Base-by-base conservation (phyloP, 1,284 basidiomycete species). In the Apiotrichum veenhuisii region DNA sequence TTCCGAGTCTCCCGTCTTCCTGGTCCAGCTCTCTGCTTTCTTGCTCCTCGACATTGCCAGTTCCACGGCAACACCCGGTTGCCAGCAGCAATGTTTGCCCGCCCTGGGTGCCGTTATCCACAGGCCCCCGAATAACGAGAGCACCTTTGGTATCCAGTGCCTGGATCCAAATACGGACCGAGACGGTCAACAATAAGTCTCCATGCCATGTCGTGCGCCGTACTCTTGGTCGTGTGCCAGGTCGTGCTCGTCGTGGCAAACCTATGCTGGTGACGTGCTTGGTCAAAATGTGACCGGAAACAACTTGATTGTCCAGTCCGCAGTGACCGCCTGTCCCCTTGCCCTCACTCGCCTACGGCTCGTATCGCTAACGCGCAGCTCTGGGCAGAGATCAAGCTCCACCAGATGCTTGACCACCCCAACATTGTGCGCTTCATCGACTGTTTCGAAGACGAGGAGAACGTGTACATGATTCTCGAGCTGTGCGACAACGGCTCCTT, bases 351-450 rank as follows among this genome's bases (percentile, higher is more conserved):
- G 40, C 9, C 40, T 18, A 18, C 17, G 8, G 37, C 18, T n/a
- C n/a, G n/a, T n/a, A n/a, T 20, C 10, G 18, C 12, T 23, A 25
- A 20, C 42, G 22, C 5, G 44, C 33, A 88, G 93, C 84, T 98
- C 58, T 97, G 95, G 69, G 94, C 94, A 59, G 95, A 98, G 82
- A 98, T 98, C 75, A 97, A 96, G 82, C 93, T 98, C 55, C 95
- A 98, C 77, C 86, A 88, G 60, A 88, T 91, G 22, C 84, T 98
- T 53, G 78, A 86, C 37, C 95, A 98, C 70, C 89, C 92, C 25
- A 93, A 98, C 77, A 89, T 98, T 59, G 93, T 98, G 60, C 79
- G 81, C 20, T 98, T 98, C 73, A 82, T 89, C 56, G 92, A 97
- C 64, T 95, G 92, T 75, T 98, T 98, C 72, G 94, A 98, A 77